phyloP scores from a whole-genome alignment of 371 early-diverging fungal genomes.

The Basidiobolus meristosporus region DNA sequence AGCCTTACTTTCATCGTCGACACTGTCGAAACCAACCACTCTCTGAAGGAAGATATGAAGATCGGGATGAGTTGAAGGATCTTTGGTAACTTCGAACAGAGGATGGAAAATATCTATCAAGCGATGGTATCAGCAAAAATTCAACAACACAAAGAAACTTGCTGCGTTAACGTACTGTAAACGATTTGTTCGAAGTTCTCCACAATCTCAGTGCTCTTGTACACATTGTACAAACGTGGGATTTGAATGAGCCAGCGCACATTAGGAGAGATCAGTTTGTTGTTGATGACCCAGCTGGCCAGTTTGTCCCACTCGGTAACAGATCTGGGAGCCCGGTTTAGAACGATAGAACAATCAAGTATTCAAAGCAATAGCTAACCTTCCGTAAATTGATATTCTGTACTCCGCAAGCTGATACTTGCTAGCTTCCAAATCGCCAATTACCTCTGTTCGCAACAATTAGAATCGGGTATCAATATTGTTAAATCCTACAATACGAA shows the following conservation, averaged over 20 bases:
- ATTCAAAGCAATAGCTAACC: constrained; percentile 11
- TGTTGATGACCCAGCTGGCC: constrained; percentile 86
- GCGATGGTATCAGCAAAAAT: not conserved
- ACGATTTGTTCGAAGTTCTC: constrained; percentile 67
- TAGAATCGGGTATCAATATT: not conserved
- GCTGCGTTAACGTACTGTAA: constrained; percentile 24
- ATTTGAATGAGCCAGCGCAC: constrained; percentile 95
- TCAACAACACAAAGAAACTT: too few relatives aligned
- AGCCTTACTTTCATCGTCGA: constrained; percentile 93
- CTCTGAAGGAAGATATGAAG: constrained; percentile 86
- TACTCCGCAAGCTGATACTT: constrained; percentile 93
- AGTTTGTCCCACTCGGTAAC: constrained; percentile 84
- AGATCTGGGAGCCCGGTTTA: too few relatives aligned
- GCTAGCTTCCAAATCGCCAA: constrained; percentile 83
- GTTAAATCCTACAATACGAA: not conserved
- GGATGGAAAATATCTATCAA: constrained; percentile 73
- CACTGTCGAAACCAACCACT: constrained; percentile 92
- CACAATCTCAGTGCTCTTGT: constrained; percentile 47
- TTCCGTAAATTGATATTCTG: constrained; percentile 83
- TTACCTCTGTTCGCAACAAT: constrained; percentile 41
- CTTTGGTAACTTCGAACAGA: constrained; percentile 79
- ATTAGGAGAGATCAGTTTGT: constrained; percentile 78
- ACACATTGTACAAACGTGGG: constrained; percentile 87
- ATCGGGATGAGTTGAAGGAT: constrained; percentile 71
- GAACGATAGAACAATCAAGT: not conserved